Evolutionary conservation across 106 monocot genomes (phyloP), one percentile per base, ranked within the genome.

Genomic region (Chionographis japonica): DNA sequence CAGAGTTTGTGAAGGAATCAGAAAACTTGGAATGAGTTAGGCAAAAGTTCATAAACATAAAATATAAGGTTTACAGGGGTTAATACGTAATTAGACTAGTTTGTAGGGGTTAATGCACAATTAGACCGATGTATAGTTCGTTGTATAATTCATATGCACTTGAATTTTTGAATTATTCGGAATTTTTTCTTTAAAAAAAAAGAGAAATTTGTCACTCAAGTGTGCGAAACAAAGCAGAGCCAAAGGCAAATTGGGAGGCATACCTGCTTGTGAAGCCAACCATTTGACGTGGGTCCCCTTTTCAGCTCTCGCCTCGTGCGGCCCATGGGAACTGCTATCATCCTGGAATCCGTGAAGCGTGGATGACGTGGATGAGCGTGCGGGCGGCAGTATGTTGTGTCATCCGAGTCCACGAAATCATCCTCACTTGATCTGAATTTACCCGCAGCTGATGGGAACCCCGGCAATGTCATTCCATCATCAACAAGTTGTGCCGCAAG

Each of bases 401-500:
- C 97, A 80, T 97, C 92, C 13, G 97, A 92, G 59, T 92, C 97
- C 14, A 81, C 74, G 36, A 77, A 67, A 62, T 97, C 97, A 66
- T 97, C 92, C 16, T 97, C 97, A 66, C 92, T 97, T 50, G 86
- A 87, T n/a, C 68, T 82, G 74, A 79, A 75, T 69, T 75, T 88
- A 72, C 75, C 75, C 50, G 79, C 66, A 52, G 41, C 72, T 69
- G 73, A 65, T 57, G 77, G 74, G 54, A 86, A 82, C 35, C 88
- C 86, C 58, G 77, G 60, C 41, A 95, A 71, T 61, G 89, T 73
- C 42, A 80, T 58, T 18, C 86, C 81, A 73, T 92, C 91, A 43
- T 95, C 95, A 77, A 95, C 72, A 74, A 95, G 77, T 71, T 92
- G 91, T 20, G 95, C 89, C 61, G 89, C 95, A 76, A 92, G 63